Base-by-base conservation (phyloP, 1,284 basidiomycete species). In the Coniferiporia weirii region DNA sequence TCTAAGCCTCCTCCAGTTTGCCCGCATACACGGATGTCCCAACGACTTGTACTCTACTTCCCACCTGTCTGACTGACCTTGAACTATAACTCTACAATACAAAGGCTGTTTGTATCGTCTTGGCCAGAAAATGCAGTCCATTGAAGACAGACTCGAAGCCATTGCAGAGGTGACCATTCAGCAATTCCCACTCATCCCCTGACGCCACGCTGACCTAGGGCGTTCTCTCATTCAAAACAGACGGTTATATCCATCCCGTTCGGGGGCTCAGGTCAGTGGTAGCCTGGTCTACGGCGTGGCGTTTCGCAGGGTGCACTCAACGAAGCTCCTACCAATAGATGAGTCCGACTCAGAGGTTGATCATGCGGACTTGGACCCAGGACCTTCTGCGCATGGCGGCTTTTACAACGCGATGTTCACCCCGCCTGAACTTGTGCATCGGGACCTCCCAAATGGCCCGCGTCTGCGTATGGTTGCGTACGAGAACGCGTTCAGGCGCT, bases 401-500 rank as follows among this genome's bases (percentile, higher is more conserved):
- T 66, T 65, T 15, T 59, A 61, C 1, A 52, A 68, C 34, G n/a
- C 15, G 12, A 58, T 62, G 54, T 56, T 56, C 36, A 62, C 61
- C 5, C 47, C 56, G 2, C 48, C 56, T 12, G 56, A 59, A 32
- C 67, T 66, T 34, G 60, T 64, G 13, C 71, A 74, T 17, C 69
- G 70, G 36, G 80, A 82, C 62, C 64, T 78, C 13, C 68, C 67
- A 1, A 67, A 73, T 45, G 78, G 78, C 2, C 69, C 72, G n/a
- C 66, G 72, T 17, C 64, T 79, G 49, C 76, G 81, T 32, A 67
- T 83, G 44, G 64, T 70, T 47, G 78, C 76, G 1, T 85, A 82
- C 65, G 73, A 66, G 48, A 66, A 64, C 1, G 79, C 79, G 0
- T 85, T 82, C 81, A 71, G 63, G 53, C 78, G 73, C 57, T 82